Percentiles rank a stretch among this genome's conserved stretches.
Evolutionary conservation across 1,139 yeast species (phyloP).

Genomic region (Suhomyces yuchorum): DNA sequence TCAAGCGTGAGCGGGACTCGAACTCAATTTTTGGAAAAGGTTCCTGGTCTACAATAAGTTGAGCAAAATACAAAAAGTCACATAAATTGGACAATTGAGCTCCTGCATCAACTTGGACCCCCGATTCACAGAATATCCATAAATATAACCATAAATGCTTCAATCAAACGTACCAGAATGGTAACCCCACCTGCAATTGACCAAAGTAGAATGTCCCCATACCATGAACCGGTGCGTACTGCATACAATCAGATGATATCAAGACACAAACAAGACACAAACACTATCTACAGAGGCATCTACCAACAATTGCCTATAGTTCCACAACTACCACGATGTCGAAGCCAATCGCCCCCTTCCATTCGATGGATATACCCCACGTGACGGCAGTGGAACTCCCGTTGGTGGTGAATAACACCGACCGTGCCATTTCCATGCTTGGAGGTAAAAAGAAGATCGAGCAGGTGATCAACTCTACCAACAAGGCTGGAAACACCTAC

Average conservation of each 20-base stretch:
- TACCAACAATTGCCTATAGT: background rate
- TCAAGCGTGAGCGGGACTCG: no score
- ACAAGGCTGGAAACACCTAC: slow-evolving; percentile 14
- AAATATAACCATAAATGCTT: no score
- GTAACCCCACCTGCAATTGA: no score
- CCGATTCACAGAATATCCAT: no score
- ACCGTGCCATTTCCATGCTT: slow-evolving; percentile 68
- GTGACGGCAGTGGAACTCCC: slow-evolving; percentile 82
- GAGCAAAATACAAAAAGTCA: no score
- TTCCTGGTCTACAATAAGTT: no score
- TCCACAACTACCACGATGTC: slow-evolving; percentile 8
- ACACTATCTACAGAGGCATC: background rate
- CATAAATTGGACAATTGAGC: no score
- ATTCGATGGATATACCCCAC: slow-evolving; percentile 73
- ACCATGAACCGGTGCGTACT: background rate
- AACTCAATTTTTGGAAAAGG: no score
- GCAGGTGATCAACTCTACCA: slow-evolving; percentile 35
- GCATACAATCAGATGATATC: background rate
- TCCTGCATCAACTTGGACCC: no score
- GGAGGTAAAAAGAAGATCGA: slow-evolving; percentile 66
- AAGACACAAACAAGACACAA: background rate
- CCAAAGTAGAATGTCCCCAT: no score
- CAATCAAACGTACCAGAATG: no score
- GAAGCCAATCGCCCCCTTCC: slow-evolving; percentile 44
- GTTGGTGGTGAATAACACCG: slow-evolving; percentile 61